Base-by-base conservation (phyloP, 352 stramenopile species). In the Pythium vanterpoolii region DNA sequence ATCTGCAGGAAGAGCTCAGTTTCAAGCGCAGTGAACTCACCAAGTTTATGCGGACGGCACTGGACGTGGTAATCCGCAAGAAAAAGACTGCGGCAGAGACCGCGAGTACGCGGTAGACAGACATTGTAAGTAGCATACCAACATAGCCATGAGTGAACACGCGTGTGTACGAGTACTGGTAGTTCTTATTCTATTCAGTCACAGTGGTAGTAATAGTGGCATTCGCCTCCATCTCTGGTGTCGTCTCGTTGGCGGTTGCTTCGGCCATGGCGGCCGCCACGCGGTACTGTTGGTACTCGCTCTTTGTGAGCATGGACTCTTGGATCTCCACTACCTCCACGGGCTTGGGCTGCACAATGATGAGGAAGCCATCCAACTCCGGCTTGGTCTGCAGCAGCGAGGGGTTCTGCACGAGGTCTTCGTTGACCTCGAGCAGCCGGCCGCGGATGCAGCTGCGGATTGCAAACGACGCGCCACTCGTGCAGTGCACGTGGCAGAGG, bases 271-370 rank as follows among this genome's bases (percentile, higher is more conserved):
- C 33, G 16, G 46, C 27, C n/a, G 62, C 53, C 14, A 52, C 43
- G n/a, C 81, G 81, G 48, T 86, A 89, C 50, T 87, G 75, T 48
- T 78, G 71, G 69, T 89, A 93, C 64, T 93, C 86, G 16, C 74
- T 68, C 62, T 92, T 90, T 27, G 72, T 79, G n/a, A 93, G 69
- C 27, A 95, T 72, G 33, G 79, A 92, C 60, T 80, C 72, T 62
- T 95, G 86, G 49, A 95, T 95, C 57, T 92, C 83, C 2, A 80
- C 73, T 0, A 93, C 64, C 53, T 95, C 86, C 5, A 74, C 64
- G 9, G 83, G 78, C 70, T 95, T 95, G 3, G 86, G 86, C 60
- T 92, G 86, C 43, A 91, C 79, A 57, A 95, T 90, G 44, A 87
- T 72, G 31, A 95, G 63, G 40, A 88, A 95, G 23, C 83, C 86